These are phyloP conservation scores for Hypericum androsaemum DNA, from an alignment of 345 rosid genomes.

Conservation along the genomic window DNA sequence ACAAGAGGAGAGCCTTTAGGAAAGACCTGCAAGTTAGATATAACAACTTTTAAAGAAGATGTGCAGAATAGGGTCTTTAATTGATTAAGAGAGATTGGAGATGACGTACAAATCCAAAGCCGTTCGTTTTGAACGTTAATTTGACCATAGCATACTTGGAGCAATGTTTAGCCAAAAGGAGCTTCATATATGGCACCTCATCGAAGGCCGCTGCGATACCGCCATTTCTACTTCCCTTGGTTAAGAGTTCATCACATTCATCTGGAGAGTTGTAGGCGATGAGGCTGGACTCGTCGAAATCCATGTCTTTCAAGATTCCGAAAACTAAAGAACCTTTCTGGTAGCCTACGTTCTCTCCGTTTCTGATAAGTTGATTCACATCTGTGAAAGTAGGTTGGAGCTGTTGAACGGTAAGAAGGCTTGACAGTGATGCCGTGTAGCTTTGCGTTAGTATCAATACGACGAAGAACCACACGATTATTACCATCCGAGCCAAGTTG, in stretches of 20 bases:
- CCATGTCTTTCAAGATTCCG: neutral
- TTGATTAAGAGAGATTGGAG: neutral
- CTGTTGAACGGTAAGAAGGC: constrained; percentile 1
- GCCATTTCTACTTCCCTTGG: neutral
- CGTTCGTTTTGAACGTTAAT: neutral
- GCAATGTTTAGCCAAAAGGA: neutral
- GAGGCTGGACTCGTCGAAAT: neutral
- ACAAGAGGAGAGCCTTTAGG: no score
- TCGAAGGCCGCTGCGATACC: no score
- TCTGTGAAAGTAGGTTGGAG: neutral
- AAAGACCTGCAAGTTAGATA: constrained; percentile 12
- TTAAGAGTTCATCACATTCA: neutral
- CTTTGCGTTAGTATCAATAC: neutral
- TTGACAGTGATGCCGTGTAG: neutral
- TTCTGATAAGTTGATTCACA: neutral
- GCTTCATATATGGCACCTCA: neutral
- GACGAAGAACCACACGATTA: neutral
- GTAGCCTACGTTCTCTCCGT: neutral
- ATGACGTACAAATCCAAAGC: neutral
- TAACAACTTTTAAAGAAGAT: constrained; percentile 18
- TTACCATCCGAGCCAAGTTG: neutral
- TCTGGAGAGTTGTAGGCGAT: neutral
- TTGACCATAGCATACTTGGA: neutral
- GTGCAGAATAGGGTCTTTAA: neutral
- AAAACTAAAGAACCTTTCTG: neutral